Base-by-base conservation (phyloP, 345 rosid species). In the Eucalyptus pauciflora region DNA sequence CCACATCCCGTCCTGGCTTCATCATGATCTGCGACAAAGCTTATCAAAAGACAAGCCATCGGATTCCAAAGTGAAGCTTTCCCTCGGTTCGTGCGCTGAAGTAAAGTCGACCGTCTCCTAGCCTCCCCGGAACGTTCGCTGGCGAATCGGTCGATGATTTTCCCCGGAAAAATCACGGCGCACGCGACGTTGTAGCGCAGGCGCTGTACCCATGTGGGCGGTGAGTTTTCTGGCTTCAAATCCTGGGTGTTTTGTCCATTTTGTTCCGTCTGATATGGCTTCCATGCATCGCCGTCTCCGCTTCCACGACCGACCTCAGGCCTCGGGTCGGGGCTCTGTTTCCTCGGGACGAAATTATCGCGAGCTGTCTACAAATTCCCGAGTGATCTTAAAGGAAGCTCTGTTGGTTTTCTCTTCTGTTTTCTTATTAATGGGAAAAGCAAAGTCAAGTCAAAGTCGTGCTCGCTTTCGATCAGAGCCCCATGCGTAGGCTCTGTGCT, bases 371-470 rank as follows among this genome's bases (percentile, higher is more conserved):
- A 24, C 80, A 33, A 69, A 31, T 16, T 16, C 12, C 24, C 4
- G 80, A 4, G 22, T 31, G 0, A 0, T 69, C 80, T 37, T 31
- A 1, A 67, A 31, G 0, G 1, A 67, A 0, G 18, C 43, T 31
- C 43, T 0, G 22, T 31, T 67, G 79, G 79, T 4, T 31, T 67
- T 67, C 12, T 67, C 16, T 67, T 27, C 79, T 31, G 79, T 67
- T 67, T 67, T 15, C 79, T 31, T 31, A 4, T 67, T 31, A 67
- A 67, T 9, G 16, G 41, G 10, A 69, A 69, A 69, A 33, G 24
- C 43, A 69, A 31, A 69, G 80, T 69, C 80, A 69, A 69, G 80
- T 69, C 80, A 16, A 69, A 69, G 80, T 69, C 80, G 80, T 69
- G 80, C 80, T 69, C 43, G 43, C 43, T 69, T 69, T 69, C 80